Evolutionary conservation across 352 stramenopile species (phyloP).

Genomic region (Phytophthora kernoviae): DNA sequence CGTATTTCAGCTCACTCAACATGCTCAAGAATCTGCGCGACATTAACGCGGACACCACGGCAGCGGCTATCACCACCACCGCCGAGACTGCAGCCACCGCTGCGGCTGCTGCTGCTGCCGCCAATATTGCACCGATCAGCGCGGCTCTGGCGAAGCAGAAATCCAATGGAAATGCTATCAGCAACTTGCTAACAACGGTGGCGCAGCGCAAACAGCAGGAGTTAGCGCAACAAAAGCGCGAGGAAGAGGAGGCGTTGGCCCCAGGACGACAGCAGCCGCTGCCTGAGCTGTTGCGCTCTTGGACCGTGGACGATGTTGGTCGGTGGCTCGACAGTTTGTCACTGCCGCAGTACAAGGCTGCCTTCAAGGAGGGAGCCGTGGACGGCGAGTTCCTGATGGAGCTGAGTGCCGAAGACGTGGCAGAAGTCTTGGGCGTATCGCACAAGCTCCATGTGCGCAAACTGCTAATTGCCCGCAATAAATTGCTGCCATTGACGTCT

Average conservation of each 20-base stretch:
- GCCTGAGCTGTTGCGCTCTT: slow-evolving; percentile 73
- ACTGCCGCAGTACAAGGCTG: slow-evolving; percentile 90
- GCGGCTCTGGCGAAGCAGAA: slow-evolving; percentile 54
- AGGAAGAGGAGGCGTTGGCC: slow-evolving; percentile 66
- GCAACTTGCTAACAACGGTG: slow-evolving; percentile 63
- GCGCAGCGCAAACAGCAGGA: slow-evolving; percentile 81
- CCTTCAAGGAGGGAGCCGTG: slow-evolving; percentile 90
- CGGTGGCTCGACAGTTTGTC: slow-evolving; percentile 93
- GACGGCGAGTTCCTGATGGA: slow-evolving; percentile 94
- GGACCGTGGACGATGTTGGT: slow-evolving; percentile 91
- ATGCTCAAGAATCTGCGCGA: slow-evolving; percentile 95
- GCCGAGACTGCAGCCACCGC: slow-evolving; percentile 89
- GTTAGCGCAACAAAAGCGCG: slow-evolving; percentile 51
- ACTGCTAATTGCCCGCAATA: slow-evolving; percentile 85
- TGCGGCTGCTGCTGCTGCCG: slow-evolving; percentile 83
- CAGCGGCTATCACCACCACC: slow-evolving; percentile 83
- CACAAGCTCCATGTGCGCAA: slow-evolving; percentile 94
- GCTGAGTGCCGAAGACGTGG: slow-evolving; percentile 90
- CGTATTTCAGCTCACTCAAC: slow-evolving; percentile 95
- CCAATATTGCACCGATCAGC: slow-evolving; percentile 76
- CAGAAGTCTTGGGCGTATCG: slow-evolving; percentile 88
- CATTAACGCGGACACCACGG: slow-evolving; percentile 94
- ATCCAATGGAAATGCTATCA: slow-evolving; percentile 60
- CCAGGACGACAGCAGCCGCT: slow-evolving; percentile 60
- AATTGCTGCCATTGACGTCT: slow-evolving; percentile 84